Evolutionary conservation across 2,329 filamentous ascomycete species (phyloP).

Genomic region (Cryphonectria nitschkei): DNA sequence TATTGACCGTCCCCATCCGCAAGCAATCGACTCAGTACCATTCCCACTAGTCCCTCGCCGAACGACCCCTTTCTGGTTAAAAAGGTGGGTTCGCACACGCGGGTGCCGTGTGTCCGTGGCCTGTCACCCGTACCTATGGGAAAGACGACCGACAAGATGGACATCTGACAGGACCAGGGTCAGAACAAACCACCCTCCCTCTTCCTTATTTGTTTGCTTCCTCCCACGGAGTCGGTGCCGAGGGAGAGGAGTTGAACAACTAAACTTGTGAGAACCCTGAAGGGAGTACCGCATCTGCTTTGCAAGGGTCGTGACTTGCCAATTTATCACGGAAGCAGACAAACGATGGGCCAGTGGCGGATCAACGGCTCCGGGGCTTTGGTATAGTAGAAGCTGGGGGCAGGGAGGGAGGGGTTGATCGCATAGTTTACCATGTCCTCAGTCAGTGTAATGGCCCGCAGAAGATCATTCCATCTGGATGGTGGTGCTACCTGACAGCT

Average conservation of each 20-base stretch:
- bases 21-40: background rate
- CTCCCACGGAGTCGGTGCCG: slow-evolving; percentile 1
- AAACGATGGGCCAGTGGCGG: slow-evolving; percentile 4
- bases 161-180: background rate
- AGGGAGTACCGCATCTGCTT: background rate
- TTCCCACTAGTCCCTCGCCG: background rate
- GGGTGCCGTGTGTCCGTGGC: slow-evolving; percentile 1
- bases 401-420: background rate
- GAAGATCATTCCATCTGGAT: background rate
- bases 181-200: background rate
- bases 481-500: background rate
- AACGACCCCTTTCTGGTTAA: background rate
- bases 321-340: slow-evolving; percentile 16
- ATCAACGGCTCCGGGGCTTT: background rate
- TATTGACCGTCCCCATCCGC: background rate
- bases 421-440: background rate
- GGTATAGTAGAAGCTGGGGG: background rate
- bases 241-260: background rate
- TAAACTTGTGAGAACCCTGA: background rate
- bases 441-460: background rate
- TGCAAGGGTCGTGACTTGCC: background rate
- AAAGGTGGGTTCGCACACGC: background rate
- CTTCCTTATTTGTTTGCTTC: background rate
- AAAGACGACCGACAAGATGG: slow-evolving; percentile 1
- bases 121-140: background rate